Percentiles rank a stretch among this genome's conserved stretches.
These are phyloP conservation scores for Backusella sp. DNA, from an alignment of 192 early-diverging fungal species.

Conservation along the genomic window DNA sequence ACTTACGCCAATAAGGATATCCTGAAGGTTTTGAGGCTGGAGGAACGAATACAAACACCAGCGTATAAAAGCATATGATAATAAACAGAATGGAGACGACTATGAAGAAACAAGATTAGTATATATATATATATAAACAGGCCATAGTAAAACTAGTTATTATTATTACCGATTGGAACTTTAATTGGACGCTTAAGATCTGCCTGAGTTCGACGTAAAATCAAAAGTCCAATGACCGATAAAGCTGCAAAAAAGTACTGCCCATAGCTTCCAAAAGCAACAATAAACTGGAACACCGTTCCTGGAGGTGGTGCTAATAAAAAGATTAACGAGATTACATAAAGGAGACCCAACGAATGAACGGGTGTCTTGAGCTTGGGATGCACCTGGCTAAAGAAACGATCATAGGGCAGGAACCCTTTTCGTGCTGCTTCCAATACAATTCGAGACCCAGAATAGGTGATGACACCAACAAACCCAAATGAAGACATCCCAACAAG, in stretches of 20 bases:
- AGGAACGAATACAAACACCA: slow-evolving; percentile 16
- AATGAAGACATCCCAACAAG: slow-evolving; percentile 41
- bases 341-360: background rate
- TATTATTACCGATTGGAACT: background rate
- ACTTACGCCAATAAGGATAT: slow-evolving; percentile 21
- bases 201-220: slow-evolving; percentile 12
- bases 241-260: slow-evolving; percentile 13
- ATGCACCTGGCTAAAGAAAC: slow-evolving; percentile 38
- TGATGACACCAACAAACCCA: background rate
- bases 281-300: slow-evolving; percentile 18
- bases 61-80: slow-evolving; percentile 12
- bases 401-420: slow-evolving; percentile 48
- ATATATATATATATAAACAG: background rate
- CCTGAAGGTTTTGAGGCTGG: background rate
- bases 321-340: background rate
- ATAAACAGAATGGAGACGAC: background rate
- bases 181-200: slow-evolving; percentile 8
- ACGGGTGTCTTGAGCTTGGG: slow-evolving; percentile 13
- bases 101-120: background rate
- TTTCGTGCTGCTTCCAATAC: slow-evolving; percentile 52
- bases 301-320: background rate
- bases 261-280: slow-evolving; percentile 11
- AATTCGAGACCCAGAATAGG: slow-evolving; percentile 35
- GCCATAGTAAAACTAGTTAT: background rate
- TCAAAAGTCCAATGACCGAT: slow-evolving; percentile 10